These are phyloP conservation scores for Trichoderma semiorbis DNA, from an alignment of 2,329 filamentous ascomycete species.

Conservation along the genomic window DNA sequence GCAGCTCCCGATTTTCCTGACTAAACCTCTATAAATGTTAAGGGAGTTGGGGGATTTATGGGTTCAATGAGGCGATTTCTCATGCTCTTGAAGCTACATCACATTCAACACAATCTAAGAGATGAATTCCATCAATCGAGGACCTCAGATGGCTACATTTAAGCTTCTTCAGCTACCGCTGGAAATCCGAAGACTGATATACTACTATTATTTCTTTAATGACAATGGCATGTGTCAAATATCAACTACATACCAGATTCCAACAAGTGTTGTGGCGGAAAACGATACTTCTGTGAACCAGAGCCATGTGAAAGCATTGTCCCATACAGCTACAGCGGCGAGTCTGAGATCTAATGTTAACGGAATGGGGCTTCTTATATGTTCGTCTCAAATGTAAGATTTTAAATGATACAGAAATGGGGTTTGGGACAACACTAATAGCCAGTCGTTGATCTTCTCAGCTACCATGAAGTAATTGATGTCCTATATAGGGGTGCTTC, in stretches of 20 bases:
- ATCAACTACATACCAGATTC: not conserved
- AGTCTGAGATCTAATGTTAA: not conserved
- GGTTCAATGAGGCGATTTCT: not conserved
- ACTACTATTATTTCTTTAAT: not conserved
- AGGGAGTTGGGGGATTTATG: not conserved
- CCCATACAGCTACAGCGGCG: not conserved
- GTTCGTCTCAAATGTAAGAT: not conserved
- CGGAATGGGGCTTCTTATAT: not conserved
- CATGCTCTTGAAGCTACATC: not conserved
- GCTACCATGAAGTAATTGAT: not conserved
- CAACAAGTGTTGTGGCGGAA: not conserved
- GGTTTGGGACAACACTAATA: not conserved
- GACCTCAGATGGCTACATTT: not conserved
- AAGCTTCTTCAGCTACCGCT: not conserved
- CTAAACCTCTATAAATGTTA: not conserved
- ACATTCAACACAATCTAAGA: rapidly evolving
- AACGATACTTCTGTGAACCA: not conserved
- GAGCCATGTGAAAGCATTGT: not conserved
- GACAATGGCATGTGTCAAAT: not conserved
- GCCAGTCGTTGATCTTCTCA: not conserved
- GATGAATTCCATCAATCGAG: not conserved
- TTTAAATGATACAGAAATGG: not conserved
- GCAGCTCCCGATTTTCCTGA: not conserved
- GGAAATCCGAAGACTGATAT: not conserved
- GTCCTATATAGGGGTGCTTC: not conserved